These are phyloP conservation scores for Macrotyloma uniflorum DNA, from an alignment of 306 rosid species.

Conservation along the genomic window DNA sequence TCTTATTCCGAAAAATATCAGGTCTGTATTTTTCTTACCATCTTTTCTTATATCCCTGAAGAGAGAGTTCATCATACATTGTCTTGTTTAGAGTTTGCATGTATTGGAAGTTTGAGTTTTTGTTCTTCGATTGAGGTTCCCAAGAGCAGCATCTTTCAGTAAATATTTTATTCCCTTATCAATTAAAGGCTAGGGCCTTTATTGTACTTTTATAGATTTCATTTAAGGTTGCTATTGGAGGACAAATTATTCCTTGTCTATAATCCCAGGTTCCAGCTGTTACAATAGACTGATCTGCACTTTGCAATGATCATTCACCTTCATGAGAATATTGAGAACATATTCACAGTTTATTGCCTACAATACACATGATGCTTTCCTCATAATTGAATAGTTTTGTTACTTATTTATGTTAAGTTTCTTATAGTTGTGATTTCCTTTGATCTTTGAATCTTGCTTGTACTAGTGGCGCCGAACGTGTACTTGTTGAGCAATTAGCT, in stretches of 20 bases:
- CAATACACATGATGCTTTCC: background rate
- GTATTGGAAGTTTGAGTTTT: background rate
- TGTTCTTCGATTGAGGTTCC: constrained; percentile 11
- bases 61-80: constrained; percentile 9
- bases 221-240: constrained; percentile 10
- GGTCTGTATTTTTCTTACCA: constrained; percentile 51
- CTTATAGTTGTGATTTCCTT: constrained; percentile 18
- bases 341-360: background rate
- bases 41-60: background rate
- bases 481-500: constrained; percentile 69
- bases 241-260: background rate
- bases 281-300: background rate
- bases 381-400: background rate
- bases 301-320: constrained; percentile 9
- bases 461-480: constrained; percentile 66
- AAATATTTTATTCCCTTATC: constrained; percentile 5
- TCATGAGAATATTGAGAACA: constrained; percentile 5
- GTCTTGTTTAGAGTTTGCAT: background rate
- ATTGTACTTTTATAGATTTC: background rate
- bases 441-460: constrained; percentile 31
- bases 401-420: background rate
- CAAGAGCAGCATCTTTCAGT: constrained; percentile 12
- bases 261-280: background rate
- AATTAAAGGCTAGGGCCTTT: background rate
- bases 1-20: constrained; percentile 75